Evolutionary conservation across 2,329 filamentous ascomycete genomes (phyloP).

Genomic region (Clonostachys byssicola): DNA sequence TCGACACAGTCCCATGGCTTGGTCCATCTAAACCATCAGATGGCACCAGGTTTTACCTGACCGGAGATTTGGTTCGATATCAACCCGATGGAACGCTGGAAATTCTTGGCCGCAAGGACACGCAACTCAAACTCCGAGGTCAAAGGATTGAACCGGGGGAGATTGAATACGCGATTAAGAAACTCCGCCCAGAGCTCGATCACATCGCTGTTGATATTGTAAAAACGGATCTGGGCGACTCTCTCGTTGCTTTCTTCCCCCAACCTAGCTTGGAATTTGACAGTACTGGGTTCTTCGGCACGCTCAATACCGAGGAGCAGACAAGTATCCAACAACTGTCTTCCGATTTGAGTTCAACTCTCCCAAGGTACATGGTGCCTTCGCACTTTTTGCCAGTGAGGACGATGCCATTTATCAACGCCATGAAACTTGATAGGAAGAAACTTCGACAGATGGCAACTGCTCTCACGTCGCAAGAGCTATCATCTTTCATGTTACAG

Average conservation of each 20-base stretch:
- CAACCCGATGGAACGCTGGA: constrained; percentile 8
- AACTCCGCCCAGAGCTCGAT: not conserved
- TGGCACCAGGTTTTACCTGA: constrained; percentile 11
- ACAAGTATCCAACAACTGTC: not conserved
- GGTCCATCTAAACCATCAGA: constrained; percentile 9
- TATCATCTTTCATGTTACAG: too few species aligned
- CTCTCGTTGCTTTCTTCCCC: not conserved
- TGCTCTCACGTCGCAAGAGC: too few species aligned
- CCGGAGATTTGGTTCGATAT: constrained; percentile 9
- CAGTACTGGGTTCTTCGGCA: not conserved
- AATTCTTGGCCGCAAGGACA: constrained; percentile 9
- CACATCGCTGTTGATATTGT: not conserved
- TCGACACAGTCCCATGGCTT: constrained; percentile 40
- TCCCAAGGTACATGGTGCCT: constrained; percentile 11
- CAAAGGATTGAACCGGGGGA: constrained; percentile 10
- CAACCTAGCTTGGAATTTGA: not conserved
- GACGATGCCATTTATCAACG: constrained; percentile 10
- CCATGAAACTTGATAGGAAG: constrained; percentile 8
- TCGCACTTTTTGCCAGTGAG: constrained; percentile 5
- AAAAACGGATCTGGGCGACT: not conserved
- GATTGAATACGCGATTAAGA: constrained; percentile 6
- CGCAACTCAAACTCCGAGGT: constrained; percentile 12
- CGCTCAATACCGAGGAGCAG: not conserved
- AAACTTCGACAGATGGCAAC: not conserved
- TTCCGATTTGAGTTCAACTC: not conserved